Evolutionary conservation across 495 filamentous ascomycete species (phyloP).

Genomic region (Xeromyces bisporus): DNA sequence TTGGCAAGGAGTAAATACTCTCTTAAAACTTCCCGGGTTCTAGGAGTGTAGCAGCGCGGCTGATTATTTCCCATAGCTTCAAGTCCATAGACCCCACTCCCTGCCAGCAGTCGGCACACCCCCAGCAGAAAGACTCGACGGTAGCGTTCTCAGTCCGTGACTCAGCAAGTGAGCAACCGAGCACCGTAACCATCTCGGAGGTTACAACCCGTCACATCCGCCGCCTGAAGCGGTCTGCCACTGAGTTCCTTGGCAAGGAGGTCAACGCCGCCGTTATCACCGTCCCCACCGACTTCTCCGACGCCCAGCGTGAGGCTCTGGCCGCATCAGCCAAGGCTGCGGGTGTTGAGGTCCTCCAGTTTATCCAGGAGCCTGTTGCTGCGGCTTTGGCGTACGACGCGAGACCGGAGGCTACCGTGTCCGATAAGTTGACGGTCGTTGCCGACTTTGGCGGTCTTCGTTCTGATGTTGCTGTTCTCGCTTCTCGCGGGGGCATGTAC

Average conservation of each 20-base stretch:
- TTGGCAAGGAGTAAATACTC: conserved; percentile 65
- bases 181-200: conserved; percentile 63
- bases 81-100: conserved; percentile 91
- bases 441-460: conserved; percentile 87
- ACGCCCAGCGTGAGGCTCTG: conserved; percentile 69
- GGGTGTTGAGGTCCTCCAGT: conserved; percentile 75
- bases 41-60: neutral
- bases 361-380: conserved; percentile 85
- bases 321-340: conserved; percentile 61
- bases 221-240: conserved; percentile 64
- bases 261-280: conserved; percentile 88
- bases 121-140: conserved; percentile 51
- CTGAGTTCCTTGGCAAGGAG: conserved; percentile 79
- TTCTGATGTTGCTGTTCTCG: conserved; percentile 79
- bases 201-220: conserved; percentile 74
- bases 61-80: conserved; percentile 34
- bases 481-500: conserved; percentile 89
- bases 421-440: conserved; percentile 82
- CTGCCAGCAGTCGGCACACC: conserved; percentile 85
- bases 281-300: conserved; percentile 81
- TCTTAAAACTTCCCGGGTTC: conserved; percentile 2
- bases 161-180: conserved; percentile 48
- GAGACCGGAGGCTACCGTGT: conserved; percentile 50
- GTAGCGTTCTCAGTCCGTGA: conserved; percentile 76
- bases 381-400: conserved; percentile 87